phyloP scores from a whole-genome alignment of 768 basidiomycete species.

The Tephrocybe sp. region DNA sequence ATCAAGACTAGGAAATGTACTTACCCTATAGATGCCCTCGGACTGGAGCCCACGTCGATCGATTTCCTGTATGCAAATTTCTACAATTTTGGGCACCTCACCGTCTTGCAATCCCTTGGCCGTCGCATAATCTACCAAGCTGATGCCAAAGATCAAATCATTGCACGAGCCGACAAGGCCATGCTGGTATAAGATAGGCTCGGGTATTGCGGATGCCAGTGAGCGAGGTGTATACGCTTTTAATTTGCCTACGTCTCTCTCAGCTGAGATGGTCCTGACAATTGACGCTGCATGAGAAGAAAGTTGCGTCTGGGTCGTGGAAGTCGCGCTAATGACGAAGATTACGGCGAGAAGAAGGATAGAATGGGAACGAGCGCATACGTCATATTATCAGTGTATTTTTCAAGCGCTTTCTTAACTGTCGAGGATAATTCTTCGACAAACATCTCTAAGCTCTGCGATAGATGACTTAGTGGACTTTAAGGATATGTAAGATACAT shows the following conservation, averaged over 20 bases:
- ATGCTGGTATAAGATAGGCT: conserved; percentile 74
- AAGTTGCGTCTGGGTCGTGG: conserved; percentile 72
- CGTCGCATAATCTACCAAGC: conserved; percentile 86
- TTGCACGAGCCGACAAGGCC: conserved; percentile 81
- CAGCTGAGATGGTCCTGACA: conserved; percentile 68
- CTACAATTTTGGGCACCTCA: conserved; percentile 77
- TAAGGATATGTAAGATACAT: conserved; percentile 17
- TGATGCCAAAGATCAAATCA: conserved; percentile 89
- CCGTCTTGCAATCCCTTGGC: conserved; percentile 71
- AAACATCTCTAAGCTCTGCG: conserved; percentile 80
- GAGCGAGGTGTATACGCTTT: conserved; percentile 59
- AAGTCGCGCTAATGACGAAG: conserved; percentile 61
- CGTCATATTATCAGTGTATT: conserved; percentile 83
- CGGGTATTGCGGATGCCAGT: conserved; percentile 64
- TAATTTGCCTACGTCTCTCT: conserved; percentile 65
- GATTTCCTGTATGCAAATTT: conserved; percentile 80
- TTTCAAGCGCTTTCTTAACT: conserved; percentile 63
- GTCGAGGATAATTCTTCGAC: conserved; percentile 67
- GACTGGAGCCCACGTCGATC: conserved; percentile 75
- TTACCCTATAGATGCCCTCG: conserved; percentile 81
- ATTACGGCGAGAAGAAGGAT: background rate
- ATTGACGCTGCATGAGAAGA: conserved; percentile 61
- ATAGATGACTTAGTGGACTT: background rate
- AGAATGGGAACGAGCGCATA: conserved; percentile 30
- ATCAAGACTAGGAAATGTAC: conserved; percentile 18